A percentile compares a stretch with the other conserved stretches of the same genome.
phyloP scores from a whole-genome alignment of 2,329 filamentous ascomycete genomes.

The Talaromyces sp. region DNA sequence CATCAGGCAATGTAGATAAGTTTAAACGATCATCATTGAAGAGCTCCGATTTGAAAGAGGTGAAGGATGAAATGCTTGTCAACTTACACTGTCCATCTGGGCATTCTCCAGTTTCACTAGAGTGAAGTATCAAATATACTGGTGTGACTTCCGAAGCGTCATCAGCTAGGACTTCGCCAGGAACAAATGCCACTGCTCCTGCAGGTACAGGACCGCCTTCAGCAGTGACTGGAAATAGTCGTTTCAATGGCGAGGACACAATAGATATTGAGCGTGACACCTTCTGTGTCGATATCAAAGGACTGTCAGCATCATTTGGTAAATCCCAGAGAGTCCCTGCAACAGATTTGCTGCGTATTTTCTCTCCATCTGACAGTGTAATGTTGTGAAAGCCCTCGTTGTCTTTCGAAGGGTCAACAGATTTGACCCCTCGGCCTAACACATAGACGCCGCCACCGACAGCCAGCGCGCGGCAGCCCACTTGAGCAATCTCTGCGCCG shows the following conservation, averaged over 20 bases:
- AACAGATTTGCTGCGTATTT: constrained; percentile 35
- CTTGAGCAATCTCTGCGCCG: constrained; percentile 81
- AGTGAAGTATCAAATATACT: constrained; percentile 68
- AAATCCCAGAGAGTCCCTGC: constrained; percentile 40
- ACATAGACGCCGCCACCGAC: constrained; percentile 92
- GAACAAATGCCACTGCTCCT: constrained; percentile 52
- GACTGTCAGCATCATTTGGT: constrained; percentile 21
- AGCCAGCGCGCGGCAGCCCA: constrained; percentile 82
- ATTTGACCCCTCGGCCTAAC: constrained; percentile 65
- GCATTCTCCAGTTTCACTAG: constrained; percentile 89
- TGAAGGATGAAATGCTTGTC: constrained; percentile 14
- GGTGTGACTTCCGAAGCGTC: constrained; percentile 39
- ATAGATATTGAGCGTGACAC: constrained; percentile 65
- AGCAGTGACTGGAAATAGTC: constrained; percentile 65
- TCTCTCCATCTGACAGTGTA: constrained; percentile 37
- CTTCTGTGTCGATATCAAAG: constrained; percentile 27
- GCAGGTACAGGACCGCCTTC: constrained; percentile 76
- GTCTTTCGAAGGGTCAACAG: constrained; percentile 22
- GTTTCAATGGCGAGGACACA: constrained; percentile 61
- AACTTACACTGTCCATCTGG: constrained; percentile 84
- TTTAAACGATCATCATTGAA: constrained; percentile 86
- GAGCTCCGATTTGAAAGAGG: constrained; percentile 22
- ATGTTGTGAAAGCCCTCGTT: constrained; percentile 26
- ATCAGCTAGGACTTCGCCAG: constrained; percentile 29
- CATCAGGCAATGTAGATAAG: constrained; percentile 99